These are phyloP conservation scores for Daldinia eschscholtzii DNA, from an alignment of 2,329 filamentous ascomycete genomes.

Conservation along the genomic window DNA sequence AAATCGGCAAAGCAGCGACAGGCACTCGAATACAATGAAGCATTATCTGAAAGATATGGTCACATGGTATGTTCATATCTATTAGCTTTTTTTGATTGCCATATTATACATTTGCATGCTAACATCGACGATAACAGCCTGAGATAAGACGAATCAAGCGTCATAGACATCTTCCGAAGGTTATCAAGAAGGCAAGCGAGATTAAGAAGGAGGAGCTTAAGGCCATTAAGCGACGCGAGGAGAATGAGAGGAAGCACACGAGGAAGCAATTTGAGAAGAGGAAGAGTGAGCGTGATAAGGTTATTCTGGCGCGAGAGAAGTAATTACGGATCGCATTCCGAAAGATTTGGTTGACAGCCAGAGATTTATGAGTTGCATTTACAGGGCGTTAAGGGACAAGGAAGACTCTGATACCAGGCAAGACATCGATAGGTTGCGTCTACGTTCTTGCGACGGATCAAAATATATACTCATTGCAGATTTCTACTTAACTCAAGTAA, in stretches of 20 bases:
- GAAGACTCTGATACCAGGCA: constrained; percentile 45
- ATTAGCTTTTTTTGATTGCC: not conserved
- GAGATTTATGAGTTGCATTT: constrained; percentile 42
- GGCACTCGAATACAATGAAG: constrained; percentile 91
- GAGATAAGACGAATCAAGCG: constrained; percentile 91
- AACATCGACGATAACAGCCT: constrained; percentile 59
- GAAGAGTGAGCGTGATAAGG: constrained; percentile 89
- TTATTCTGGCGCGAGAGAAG: constrained; percentile 78
- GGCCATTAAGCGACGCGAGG: constrained; percentile 88
- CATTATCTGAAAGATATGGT: constrained; percentile 83
- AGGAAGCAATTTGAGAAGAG: constrained; percentile 83
- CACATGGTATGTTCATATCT: constrained; percentile 74
- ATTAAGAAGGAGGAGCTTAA: constrained; percentile 93
- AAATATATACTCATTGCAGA: constrained; percentile 3
- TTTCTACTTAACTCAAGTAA: not conserved
- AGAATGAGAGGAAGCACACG: constrained; percentile 93
- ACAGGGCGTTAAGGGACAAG: constrained; percentile 45
- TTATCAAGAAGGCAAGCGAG: constrained; percentile 94
- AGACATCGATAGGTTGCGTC: constrained; percentile 28
- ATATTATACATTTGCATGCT: constrained; percentile 18
- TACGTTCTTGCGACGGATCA: constrained; percentile 19
- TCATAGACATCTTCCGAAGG: constrained; percentile 91
- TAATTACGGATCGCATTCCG: constrained; percentile 49
- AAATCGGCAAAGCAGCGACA: constrained; percentile 88
- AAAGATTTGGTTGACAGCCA: constrained; percentile 7